A percentile compares a stretch with the other conserved stretches of the same genome.
Conservation (phyloP, 345 rosid species). For the Gossypium turneri region DNA sequence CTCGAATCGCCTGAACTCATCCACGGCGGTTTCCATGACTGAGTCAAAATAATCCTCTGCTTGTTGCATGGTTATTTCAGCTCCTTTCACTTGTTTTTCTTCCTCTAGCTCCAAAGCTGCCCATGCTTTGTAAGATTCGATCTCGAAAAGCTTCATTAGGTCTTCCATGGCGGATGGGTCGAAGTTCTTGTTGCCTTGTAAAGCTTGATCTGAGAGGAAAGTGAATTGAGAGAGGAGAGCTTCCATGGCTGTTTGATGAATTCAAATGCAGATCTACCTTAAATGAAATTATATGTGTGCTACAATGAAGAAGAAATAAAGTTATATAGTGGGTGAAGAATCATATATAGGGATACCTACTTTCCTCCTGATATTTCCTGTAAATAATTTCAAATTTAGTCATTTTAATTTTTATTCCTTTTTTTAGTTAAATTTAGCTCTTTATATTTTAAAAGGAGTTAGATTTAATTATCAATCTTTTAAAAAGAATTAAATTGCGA, state of each 20-base stretch:
- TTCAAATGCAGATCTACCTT: background rate
- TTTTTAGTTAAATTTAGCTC: too few relatives aligned
- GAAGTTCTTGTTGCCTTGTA: slow-evolving; percentile 53
- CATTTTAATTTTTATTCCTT: too few relatives aligned
- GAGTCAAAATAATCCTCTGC: slow-evolving; percentile 68
- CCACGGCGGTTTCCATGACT: slow-evolving; percentile 73
- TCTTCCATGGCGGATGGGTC: slow-evolving; percentile 71
- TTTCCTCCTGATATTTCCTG: too few relatives aligned
- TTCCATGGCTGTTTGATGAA: slow-evolving; percentile 43
- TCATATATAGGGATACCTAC: too few relatives aligned
- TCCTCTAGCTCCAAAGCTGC: slow-evolving; percentile 58
- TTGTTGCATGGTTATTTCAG: slow-evolving; percentile 36
- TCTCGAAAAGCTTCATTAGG: slow-evolving; percentile 73
- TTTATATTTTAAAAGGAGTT: too few relatives aligned
- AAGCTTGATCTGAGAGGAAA: slow-evolving; percentile 66
- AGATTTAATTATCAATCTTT: too few relatives aligned
- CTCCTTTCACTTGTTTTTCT: slow-evolving; percentile 37
- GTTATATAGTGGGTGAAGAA: too few relatives aligned
- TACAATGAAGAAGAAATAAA: too few relatives aligned
- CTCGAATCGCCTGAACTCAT: slow-evolving; percentile 58
- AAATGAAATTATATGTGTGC: too few relatives aligned
- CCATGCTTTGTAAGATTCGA: slow-evolving; percentile 85
- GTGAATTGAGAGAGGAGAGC: slow-evolving; percentile 70
- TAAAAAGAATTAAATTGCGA: too few relatives aligned
- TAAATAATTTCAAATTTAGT: too few relatives aligned